Conservation (phyloP, 257 asterid species). For the Rehmannia glutinosa region DNA sequence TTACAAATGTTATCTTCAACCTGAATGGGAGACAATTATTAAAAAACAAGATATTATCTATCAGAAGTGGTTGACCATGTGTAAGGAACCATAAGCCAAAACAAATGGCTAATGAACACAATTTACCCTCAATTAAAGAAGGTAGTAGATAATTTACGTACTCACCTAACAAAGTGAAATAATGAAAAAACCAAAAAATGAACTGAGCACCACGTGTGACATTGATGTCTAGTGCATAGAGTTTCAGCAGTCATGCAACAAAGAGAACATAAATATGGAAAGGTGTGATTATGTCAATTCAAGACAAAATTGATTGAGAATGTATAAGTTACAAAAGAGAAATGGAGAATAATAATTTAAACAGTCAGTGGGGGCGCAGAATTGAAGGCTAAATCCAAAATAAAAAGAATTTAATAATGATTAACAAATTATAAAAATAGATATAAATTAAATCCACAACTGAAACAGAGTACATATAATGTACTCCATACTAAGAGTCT, state of each 20-base stretch:
- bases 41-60: background rate
- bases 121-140: background rate
- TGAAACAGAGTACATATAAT: background rate
- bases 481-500: background rate
- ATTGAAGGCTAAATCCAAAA: background rate
- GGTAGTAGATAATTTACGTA: background rate
- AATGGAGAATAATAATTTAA: background rate
- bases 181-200: background rate
- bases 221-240: background rate
- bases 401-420: background rate
- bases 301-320: background rate
- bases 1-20: conserved; percentile 63
- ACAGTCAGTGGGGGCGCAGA: background rate
- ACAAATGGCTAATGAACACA: background rate
- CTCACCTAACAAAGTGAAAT: background rate
- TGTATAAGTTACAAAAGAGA: background rate
- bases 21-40: conserved; percentile 20
- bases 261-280: background rate
- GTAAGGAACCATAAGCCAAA: background rate
- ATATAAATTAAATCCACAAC: too few species aligned
- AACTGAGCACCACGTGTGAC: background rate
- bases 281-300: background rate
- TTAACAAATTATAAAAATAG: too few species aligned
- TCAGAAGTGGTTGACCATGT: background rate
- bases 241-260: too few species aligned